Base-by-base conservation (phyloP, 768 basidiomycete genomes). In the Leccinum longicurvipes region DNA sequence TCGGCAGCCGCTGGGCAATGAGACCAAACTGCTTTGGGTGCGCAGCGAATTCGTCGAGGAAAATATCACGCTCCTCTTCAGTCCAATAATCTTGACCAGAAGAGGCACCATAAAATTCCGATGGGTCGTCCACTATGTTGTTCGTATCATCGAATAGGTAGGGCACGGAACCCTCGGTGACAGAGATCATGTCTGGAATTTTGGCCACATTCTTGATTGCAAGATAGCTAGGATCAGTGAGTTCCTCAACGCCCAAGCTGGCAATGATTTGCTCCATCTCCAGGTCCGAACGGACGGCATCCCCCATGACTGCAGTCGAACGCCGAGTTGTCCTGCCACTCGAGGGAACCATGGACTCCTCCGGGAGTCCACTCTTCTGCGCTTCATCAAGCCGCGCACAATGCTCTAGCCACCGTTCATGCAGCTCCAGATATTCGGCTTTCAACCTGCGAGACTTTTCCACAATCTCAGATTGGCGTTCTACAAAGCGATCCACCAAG, bases 191-290 rank as follows among this genome's bases (percentile, higher is more conserved):
- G 68, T 98, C 93, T 1, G 95, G 95, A 31, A 97, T 87, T 49
- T 74, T 82, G 17, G 95, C 95, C 31, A 92, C 81, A 59, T 97
- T 97, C 59, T 83, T 80, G 53, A 85, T 76, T 4, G 93, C 90
- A n/a, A 97, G 84, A 58, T 90, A 83, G 60, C 83, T 89, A 0
- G 95, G 92, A 71, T 98, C 94, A n/a, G 87, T 91, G 28, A 91
- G 84, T 57, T 96, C 94, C 60, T 96, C 93, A 62, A 87, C 89
- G 24, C 92, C 93, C 39, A 97, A 76, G 65, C 87, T 91, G n/a
- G 92, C 92, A 55, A 98, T 89, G 67, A 98, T 93, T 73, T 94
- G 93, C 65, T 97, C 91, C 85, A 97, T 94, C 76, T 98, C 96
- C 54, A 96, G 80, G 72, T 98, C 95, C 17, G 94, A 93, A 4